phyloP scores from a whole-genome alignment of 495 filamentous ascomycete genomes.

The Penicillium tannophilum region DNA sequence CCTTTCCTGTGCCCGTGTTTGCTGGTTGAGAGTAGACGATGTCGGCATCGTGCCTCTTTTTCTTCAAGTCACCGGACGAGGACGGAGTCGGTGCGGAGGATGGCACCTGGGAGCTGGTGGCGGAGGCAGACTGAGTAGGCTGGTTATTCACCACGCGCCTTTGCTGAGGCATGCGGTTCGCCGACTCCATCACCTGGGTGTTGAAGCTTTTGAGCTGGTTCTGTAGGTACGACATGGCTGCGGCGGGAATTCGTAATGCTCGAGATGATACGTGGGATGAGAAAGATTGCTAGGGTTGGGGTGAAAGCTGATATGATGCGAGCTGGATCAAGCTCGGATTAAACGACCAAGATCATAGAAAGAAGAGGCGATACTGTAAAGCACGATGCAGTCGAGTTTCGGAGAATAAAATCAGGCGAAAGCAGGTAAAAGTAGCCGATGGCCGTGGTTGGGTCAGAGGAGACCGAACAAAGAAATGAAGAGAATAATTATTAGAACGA shows the following conservation, averaged over 20 bases:
- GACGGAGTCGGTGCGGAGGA: slow-evolving; percentile 45
- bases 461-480: neutral
- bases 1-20: slow-evolving; percentile 72
- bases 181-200: slow-evolving; percentile 47
- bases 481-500: neutral
- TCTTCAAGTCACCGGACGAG: slow-evolving; percentile 49
- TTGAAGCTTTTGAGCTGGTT: slow-evolving; percentile 52
- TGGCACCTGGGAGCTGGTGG: slow-evolving; percentile 42
- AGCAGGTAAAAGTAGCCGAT: neutral
- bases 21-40: slow-evolving; percentile 77
- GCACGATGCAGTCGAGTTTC: neutral
- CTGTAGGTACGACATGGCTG: slow-evolving; percentile 50
- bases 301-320: neutral
- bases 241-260: neutral
- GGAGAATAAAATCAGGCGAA: neutral
- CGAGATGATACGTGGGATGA: slow-evolving; percentile 6
- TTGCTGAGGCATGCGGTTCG: slow-evolving; percentile 46
- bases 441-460: neutral
- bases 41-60: slow-evolving; percentile 59
- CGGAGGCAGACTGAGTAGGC: slow-evolving; percentile 28
- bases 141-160: slow-evolving; percentile 40
- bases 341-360: neutral
- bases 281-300: neutral
- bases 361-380: neutral
- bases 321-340: slow-evolving; percentile 16